Evolutionary conservation across 2,329 filamentous ascomycete species (phyloP), one percentile per base, ranked within the genome.

Genomic region (Colletotrichum tamarilloi): DNA sequence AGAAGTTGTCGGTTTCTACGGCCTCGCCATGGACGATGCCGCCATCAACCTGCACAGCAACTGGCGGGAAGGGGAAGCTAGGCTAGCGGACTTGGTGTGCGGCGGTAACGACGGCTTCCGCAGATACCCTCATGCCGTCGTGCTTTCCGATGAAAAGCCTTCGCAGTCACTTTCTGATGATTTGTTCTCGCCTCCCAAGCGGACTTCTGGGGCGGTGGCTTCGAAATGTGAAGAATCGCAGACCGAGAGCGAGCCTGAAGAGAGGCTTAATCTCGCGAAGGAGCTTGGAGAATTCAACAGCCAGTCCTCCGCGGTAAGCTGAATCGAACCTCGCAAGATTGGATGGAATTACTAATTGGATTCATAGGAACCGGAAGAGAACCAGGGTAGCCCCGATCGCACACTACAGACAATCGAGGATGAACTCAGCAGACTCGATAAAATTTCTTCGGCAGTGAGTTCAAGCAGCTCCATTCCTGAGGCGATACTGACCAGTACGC

Each of bases 51-150:
- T 55, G 24, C 8, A 56, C 28, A 58, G n/a, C 35, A 35, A 9
- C 38, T 52, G 53, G 64, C 8, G 11, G 19, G 57, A 52, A 5
- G 69, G 63, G 53, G 69, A 72, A 3, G 64, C 55, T 16, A 42
- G 12, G 6, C 28, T 72, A 26, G 16, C 30, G 24, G 53, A 30
- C 32, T 22, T 72, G 32, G 22, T 7, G 6, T 53, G 30, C 4
- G 32, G 32, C 19, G 58, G 30, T 2, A 26, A 42, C 22, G 58
- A 52, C 30, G 64, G 49, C 3, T 72, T 57, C 11, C 49, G n/a
- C 5, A 6, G 7, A 11, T 69, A 72, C 28, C 14, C 55, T 9
- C 66, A 14, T 12, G 70, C 46, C 12, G 26, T 19, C 7, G 59
- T 63, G 11, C 53, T 22, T 26, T 22, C 53, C 14, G 66, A 69